A percentile compares a stretch with the other conserved stretches of the same genome.
Evolutionary conservation across 257 asterid species (phyloP).

Genomic region (Solanum chilense): DNA sequence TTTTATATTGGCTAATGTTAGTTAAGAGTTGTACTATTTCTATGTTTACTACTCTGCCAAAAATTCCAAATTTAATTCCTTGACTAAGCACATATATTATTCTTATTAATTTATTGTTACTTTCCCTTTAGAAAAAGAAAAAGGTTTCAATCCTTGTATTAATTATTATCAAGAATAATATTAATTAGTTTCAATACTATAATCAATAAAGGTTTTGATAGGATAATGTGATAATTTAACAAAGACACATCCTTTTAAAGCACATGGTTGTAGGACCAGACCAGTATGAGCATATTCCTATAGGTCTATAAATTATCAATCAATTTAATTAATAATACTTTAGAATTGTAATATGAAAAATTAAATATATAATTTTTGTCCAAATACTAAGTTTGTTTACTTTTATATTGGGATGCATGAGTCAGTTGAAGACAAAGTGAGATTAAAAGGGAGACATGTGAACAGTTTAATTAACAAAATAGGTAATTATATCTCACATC

Average conservation of each 20-base stretch:
- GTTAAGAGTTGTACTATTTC: neutral
- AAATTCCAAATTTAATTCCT: neutral
- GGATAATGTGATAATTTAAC: neutral
- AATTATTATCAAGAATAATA: neutral
- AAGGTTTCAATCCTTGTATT: neutral
- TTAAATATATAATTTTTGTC: neutral
- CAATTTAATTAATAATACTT: neutral
- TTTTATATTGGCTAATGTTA: neutral
- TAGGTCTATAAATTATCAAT: neutral
- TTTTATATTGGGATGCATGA: neutral
- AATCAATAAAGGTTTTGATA: neutral
- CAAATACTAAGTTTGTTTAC: neutral
- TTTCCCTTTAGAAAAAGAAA: neutral
- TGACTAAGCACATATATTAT: neutral
- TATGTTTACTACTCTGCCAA: neutral
- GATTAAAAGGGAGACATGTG: conserved; percentile 3
- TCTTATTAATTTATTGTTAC: neutral
- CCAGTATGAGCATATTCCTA: neutral
- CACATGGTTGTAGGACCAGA: neutral
- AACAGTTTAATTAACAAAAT: neutral
- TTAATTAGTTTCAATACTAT: neutral
- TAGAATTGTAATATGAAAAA: neutral
- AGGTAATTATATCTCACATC: neutral
- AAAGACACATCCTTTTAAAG: neutral
- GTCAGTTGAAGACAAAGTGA: neutral